Conservation (phyloP, 495 filamentous ascomycete genomes). For the Delitschia confertaspora region DNA sequence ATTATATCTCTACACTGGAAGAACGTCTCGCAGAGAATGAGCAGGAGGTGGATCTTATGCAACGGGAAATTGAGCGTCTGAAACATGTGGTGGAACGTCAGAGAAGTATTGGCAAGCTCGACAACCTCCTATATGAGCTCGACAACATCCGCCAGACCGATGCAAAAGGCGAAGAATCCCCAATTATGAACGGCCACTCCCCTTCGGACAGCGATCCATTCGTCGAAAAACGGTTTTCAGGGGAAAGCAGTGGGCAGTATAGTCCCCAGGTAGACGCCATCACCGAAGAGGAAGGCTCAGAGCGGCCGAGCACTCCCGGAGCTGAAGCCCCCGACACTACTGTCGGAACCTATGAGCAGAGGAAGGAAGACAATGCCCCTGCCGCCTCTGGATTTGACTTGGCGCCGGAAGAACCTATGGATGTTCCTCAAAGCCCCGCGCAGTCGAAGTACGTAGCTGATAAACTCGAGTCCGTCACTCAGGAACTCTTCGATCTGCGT, state of each 20-base stretch:
- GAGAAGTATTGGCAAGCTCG: conserved; percentile 86
- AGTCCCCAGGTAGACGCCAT: conserved; percentile 23
- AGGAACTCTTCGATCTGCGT: conserved; percentile 84
- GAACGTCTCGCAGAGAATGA: conserved; percentile 93
- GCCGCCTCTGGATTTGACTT: conserved; percentile 32
- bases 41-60: conserved; percentile 93
- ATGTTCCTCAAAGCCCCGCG: conserved; percentile 52
- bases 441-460: conserved; percentile 82
- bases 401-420: conserved; percentile 30
- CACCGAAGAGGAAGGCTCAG: conserved; percentile 22
- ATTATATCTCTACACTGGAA: conserved; percentile 95
- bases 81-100: conserved; percentile 95
- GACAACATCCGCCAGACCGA: conserved; percentile 67
- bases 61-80: conserved; percentile 85
- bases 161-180: conserved; percentile 25
- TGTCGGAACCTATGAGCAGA: conserved; percentile 27
- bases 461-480: conserved; percentile 83
- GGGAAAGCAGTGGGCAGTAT: conserved; percentile 18
- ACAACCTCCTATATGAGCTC: conserved; percentile 82
- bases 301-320: conserved; percentile 19
- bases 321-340: conserved; percentile 7
- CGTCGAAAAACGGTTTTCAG: conserved; percentile 23
- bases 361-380: conserved; percentile 1
- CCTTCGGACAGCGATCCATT: conserved; percentile 29
- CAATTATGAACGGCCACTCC: conserved; percentile 31